phyloP scores from a whole-genome alignment of 306 rosid species.

The Pterocarpus santalinus region DNA sequence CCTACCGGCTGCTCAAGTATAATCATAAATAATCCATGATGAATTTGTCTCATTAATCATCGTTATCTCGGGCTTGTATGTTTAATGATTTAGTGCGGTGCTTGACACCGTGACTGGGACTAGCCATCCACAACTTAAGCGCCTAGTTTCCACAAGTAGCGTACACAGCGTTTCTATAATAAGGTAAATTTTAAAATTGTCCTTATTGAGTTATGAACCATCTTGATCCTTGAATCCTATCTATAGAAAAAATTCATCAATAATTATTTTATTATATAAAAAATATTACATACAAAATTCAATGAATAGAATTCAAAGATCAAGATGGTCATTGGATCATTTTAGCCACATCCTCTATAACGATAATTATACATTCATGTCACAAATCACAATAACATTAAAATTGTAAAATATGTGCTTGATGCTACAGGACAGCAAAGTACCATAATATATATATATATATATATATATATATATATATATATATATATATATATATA shows the following conservation, averaged over 20 bases:
- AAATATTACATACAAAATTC: too few species aligned
- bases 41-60: slow-evolving; percentile 9
- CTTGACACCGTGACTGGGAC: neutral
- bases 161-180: neutral
- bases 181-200: too few species aligned
- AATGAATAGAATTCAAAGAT: too few species aligned
- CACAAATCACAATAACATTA: slow-evolving; percentile 3
- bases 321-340: too few species aligned
- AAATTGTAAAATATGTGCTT: slow-evolving; percentile 1
- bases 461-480: too few species aligned
- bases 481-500: too few species aligned
- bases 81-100: neutral
- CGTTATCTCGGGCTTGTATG: slow-evolving; percentile 2
- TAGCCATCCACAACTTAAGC: neutral
- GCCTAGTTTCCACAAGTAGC: neutral
- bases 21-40: neutral
- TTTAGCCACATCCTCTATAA: too few species aligned
- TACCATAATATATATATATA: neutral
- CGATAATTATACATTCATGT: neutral
- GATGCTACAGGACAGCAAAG: slow-evolving; percentile 19
- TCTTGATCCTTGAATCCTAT: too few species aligned
- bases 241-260: too few species aligned
- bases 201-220: too few species aligned
- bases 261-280: too few species aligned
- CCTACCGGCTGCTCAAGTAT: neutral